Base-by-base conservation (phyloP, 306 rosid genomes). In the Alnus rubra region DNA sequence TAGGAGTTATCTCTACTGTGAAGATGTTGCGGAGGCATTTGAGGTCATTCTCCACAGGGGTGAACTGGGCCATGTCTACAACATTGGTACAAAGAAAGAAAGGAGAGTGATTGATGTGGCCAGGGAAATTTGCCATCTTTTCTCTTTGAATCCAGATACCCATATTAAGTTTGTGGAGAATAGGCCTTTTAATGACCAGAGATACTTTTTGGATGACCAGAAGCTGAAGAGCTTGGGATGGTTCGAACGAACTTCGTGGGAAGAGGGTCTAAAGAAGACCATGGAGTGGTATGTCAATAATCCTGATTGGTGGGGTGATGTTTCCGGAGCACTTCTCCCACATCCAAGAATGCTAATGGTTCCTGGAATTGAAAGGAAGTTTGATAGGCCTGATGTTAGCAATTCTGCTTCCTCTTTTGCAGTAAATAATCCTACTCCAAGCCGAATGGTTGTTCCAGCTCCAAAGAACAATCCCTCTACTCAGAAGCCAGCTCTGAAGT, bases 291-390 rank as follows among this genome's bases (percentile, higher is more conserved):
- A 89, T 44, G 84, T 79, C 48, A 71, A 83, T 65, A 89, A 89
- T 35, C 89, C 86, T 64, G 80, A 77, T 71, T 89, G 90, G 90
- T 89, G 88, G 90, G 90, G 93, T n/a, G 90, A 89, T 83, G 88
- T 89, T 33, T 85, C 93, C 30, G 90, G 89, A 7, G 93, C 90
- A 42, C 79, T 89, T 58, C 82, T 87, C 63, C 90, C 93, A 72
- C 93, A 89, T 77, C 93, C 93, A 44, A 87, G 84, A 69, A 87
- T 87, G 92, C 78, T 87, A 28, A 83, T 86, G 77, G 74, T 87
- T 79, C 90, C 92, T 33, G 92, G 89, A 56, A 55, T 85, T 78
- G 90, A 85, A 62, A 76, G 84, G 15, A 75, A 83, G 80, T 42
- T 42, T 42, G 45, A 84, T 60, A 85, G 85, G 31, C 69, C 86